These are phyloP conservation scores for Ashbya aceris DNA, from an alignment of 1,139 yeast species.

Conservation along the genomic window DNA sequence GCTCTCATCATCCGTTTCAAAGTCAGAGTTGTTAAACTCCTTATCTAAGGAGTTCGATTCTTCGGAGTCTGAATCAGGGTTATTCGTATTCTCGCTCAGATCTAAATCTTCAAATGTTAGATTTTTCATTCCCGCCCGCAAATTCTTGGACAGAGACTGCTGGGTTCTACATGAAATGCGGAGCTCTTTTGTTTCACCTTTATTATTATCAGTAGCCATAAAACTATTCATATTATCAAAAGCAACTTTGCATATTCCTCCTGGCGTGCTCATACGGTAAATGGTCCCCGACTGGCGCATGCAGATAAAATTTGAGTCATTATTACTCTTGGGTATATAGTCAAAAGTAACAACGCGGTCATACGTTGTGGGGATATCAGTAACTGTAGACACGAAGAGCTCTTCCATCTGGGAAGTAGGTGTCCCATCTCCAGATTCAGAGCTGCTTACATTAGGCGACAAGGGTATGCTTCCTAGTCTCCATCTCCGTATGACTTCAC, in stretches of 20 bases:
- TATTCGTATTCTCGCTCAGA: constrained; percentile 21
- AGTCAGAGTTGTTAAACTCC: constrained; percentile 10
- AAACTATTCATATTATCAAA: constrained; percentile 70
- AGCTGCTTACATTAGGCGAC: constrained; percentile 8
- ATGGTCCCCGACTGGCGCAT: constrained; percentile 87
- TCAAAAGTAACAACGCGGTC: constrained; percentile 82
- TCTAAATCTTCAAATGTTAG: constrained; percentile 29
- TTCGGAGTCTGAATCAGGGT: constrained; percentile 11
- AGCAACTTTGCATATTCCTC: constrained; percentile 52
- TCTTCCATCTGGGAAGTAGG: constrained; percentile 34
- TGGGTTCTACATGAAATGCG: constrained; percentile 32
- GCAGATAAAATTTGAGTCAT: constrained; percentile 51
- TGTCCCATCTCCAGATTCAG: constrained; percentile 15
- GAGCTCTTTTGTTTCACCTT: constrained; percentile 22
- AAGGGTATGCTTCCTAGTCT: constrained; percentile 54
- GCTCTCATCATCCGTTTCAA: constrained; percentile 17
- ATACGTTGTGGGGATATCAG: constrained; percentile 65
- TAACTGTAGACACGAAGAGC: constrained; percentile 65
- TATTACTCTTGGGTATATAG: constrained; percentile 52
- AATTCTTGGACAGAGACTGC: constrained; percentile 21
- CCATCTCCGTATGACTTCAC: constrained; percentile 76
- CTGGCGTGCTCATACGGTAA: constrained; percentile 67
- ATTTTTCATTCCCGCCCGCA: constrained; percentile 16
- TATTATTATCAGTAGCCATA: constrained; percentile 54
- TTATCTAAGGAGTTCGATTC: constrained; percentile 9